Base-by-base conservation (phyloP, 805 yeast genomes). In the Pichia gijzeniarum region DNA sequence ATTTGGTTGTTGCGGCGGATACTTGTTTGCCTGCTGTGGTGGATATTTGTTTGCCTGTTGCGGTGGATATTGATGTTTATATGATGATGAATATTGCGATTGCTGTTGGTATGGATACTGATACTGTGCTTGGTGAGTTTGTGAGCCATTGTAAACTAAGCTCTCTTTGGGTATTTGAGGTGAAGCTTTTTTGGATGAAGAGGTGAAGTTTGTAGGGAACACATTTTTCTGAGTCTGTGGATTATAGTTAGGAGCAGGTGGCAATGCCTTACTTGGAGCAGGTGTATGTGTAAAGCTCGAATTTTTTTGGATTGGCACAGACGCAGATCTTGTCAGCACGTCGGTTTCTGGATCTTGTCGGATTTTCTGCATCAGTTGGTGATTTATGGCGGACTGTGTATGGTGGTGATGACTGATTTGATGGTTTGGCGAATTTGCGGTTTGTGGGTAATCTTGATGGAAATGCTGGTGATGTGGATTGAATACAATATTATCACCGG, bases 271-370 rank as follows among this genome's bases (percentile, higher is more conserved):
- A 14, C 16, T 14, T 2, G 49, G 51, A 30, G 21, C 45, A 13
- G 50, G 47, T n/a, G 48, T 22, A 9, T 38, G 38, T 19, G 19
- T 35, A 13, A 25, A 5, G 18, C 48, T 40, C 12, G 35, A 19
- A 7, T 34, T 41, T 18, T 41, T 41, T 4, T 36, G 20, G 7
- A 37, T 34, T 22, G 52, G 52, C 5, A 49, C 30, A 9, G 53
- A 50, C 2, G 51, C 45, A 1, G 53, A 45, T 43, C 53, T 47
- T 37, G 42, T 42, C 8, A 50, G 22, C 13, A 33, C 21, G 10
- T 43, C 45, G n/a, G 27, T 38, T 7, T 37, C 38, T 4, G 19
- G 16, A 20, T 27, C 13, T 2, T 1, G 33, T n/a, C n/a, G 34
- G 28, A 3, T 43, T 40, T 7, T 38, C 38, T 2, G 32, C 5